Base-by-base conservation (phyloP, 176 grass and related monocot genomes). In the Stipa capillata region DNA sequence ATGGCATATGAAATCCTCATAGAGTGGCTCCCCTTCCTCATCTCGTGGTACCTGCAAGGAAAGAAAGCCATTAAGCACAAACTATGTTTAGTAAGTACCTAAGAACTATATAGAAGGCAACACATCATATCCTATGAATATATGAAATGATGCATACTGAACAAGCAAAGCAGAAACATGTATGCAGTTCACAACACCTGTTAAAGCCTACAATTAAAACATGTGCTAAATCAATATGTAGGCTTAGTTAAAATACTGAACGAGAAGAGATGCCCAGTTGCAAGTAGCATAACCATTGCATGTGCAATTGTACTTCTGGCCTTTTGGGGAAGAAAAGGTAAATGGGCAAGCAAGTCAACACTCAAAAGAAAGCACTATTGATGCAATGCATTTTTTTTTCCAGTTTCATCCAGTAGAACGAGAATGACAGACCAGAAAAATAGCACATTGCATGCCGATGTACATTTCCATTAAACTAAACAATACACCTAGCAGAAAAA, bases 1-100 rank as follows among this genome's bases (percentile, higher is more conserved):
- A 76, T 91, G 83, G 69, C 96, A 99, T 73, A 99, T 91, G 48
- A 95, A 93, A 76, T 99, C 96, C 50, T 95, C 96, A 52, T 86
- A 99, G 10, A 91, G 59, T 51, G 96, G 86, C 56, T 95, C 96
- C 48, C 86, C 92, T 71, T 99, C 96, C 68, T 99, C 96, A 60
- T 99, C 96, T 76, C 81, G 79, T 72, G 96, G 92, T 87, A 95
- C 84, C 96, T 99, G 80, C 20, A 32, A 81, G 28, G 64, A 20
- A 80, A 75, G 42, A 24, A 54, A 71, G 52, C 16, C 28, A 37
- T 55, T 72, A 74, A 66, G 1, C 50, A 72, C 14, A 43, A 37
- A 69, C 69, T 14, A 71, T 33, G 21, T 57, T 61, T 20, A 43
- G 9, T 18, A 80, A 47, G 48, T 57, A 52, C 79, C 20, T 57